These are phyloP conservation scores for Candida sp. DNA, from an alignment of 1,139 yeast species.

Conservation along the genomic window DNA sequence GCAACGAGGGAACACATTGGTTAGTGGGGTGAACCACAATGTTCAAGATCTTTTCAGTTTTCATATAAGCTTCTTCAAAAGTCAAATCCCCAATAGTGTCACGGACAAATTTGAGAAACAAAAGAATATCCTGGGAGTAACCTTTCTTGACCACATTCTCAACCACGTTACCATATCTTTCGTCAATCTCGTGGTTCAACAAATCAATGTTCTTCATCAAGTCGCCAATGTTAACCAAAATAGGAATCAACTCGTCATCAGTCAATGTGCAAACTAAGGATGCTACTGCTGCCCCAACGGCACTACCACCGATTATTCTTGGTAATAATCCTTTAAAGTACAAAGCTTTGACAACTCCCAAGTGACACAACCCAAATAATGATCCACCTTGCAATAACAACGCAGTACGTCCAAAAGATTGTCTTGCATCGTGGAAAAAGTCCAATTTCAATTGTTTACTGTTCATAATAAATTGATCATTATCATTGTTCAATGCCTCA, in stretches of 20 bases:
- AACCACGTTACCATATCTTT: conserved; percentile 66
- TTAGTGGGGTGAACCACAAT: conserved; percentile 90
- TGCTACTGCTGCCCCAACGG: conserved; percentile 94
- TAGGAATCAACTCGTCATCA: conserved; percentile 58
- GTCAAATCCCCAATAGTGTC: conserved; percentile 84
- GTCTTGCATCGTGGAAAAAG: conserved; percentile 89
- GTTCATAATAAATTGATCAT: conserved; percentile 44
- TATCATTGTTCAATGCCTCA: conserved; percentile 37
- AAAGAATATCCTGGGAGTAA: conserved; percentile 81
- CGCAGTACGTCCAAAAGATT: conserved; percentile 91
- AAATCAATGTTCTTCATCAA: conserved; percentile 54
- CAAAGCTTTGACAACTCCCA: conserved; percentile 89
- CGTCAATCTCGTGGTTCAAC: conserved; percentile 61
- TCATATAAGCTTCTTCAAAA: conserved; percentile 90
- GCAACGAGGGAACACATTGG: conserved; percentile 69
- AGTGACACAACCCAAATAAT: conserved; percentile 88
- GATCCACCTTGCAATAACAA: conserved; percentile 94
- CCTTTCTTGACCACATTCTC: conserved; percentile 74
- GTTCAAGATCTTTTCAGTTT: conserved; percentile 83
- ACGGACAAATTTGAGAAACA: conserved; percentile 79
- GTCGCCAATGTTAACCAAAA: conserved; percentile 49
- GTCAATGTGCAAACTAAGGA: conserved; percentile 76
- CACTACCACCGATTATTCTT: conserved; percentile 87
- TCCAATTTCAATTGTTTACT: conserved; percentile 71
- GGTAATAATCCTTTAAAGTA: conserved; percentile 79